phyloP scores from a whole-genome alignment of 208 protist species.

The Trypanosoma lewisi region DNA sequence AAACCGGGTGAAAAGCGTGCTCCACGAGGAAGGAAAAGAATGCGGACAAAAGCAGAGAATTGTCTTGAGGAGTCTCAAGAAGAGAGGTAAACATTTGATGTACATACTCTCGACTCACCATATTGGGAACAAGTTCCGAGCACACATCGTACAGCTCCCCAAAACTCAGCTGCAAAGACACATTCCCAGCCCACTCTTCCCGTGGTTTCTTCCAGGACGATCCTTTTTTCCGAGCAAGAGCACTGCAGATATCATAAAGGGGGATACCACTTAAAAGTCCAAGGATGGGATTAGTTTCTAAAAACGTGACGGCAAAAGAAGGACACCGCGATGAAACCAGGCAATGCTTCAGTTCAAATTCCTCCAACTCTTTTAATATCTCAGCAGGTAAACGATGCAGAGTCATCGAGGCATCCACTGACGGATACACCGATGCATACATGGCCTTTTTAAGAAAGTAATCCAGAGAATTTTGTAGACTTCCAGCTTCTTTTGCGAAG shows the following conservation, averaged over 20 bases:
- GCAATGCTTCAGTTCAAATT: constrained; percentile 20
- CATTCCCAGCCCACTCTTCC: not conserved
- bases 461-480: constrained; percentile 63
- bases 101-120: constrained; percentile 51
- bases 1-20: constrained; percentile 51
- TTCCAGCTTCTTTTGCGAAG: not conserved
- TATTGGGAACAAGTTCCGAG: constrained; percentile 11
- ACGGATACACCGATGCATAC: not conserved
- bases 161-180: constrained; percentile 4
- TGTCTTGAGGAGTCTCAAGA: constrained; percentile 25
- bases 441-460: constrained; percentile 49
- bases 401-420: not conserved
- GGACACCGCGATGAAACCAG: not conserved
- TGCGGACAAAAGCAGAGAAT: constrained; percentile 25
- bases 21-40: constrained; percentile 62
- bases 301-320: not conserved
- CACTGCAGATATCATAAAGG: constrained; percentile 45
- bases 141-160: constrained; percentile 22
- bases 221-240: constrained; percentile 31
- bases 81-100: constrained; percentile 40
- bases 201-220: not conserved
- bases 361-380: constrained; percentile 13
- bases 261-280: constrained; percentile 54
- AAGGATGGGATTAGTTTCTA: constrained; percentile 44
- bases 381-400: not conserved